A percentile compares a stretch with the other conserved stretches of the same genome.
Evolutionary conservation across 2,329 filamentous ascomycete species (phyloP).

Genomic region (Daldinia eschscholtzii): DNA sequence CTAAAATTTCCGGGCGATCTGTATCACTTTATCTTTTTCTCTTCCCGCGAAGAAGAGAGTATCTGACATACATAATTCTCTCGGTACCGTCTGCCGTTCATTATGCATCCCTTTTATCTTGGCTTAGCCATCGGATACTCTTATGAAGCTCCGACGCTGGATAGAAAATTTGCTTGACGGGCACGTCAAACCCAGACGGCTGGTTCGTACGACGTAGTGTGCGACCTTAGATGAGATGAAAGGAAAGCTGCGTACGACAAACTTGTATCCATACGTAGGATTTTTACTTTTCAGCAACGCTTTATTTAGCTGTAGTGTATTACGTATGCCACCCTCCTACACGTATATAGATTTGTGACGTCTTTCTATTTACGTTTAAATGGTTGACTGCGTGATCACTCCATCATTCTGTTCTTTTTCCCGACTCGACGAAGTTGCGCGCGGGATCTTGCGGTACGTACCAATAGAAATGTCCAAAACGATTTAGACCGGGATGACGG

Average conservation of each 20-base stretch:
- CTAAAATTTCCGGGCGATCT: conserved; percentile 36
- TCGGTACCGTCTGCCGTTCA: background rate
- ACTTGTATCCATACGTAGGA: conserved; percentile 5
- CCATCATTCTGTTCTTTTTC: background rate
- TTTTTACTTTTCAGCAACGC: background rate
- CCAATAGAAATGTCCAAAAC: conserved; percentile 11
- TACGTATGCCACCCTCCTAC: background rate
- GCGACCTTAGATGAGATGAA: conserved; percentile 33
- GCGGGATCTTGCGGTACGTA: conserved; percentile 17
- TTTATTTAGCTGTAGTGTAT: conserved; percentile 4
- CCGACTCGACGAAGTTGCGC: conserved; percentile 3
- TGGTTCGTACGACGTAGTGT: conserved; percentile 23
- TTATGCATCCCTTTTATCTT: conserved; percentile 6
- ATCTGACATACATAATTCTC: background rate
- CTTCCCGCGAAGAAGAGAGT: conserved; percentile 3
- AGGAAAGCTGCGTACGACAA: conserved; percentile 23
- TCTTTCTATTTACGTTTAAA: background rate
- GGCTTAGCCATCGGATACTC: conserved; percentile 7
- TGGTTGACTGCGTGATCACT: background rate
- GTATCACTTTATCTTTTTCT: conserved; percentile 23
- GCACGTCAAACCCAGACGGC: conserved; percentile 15
- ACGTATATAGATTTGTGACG: conserved; percentile 1
- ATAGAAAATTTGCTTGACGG: conserved; percentile 16
- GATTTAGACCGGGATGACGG: conserved; percentile 38
- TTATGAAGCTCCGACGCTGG: background rate